Evolutionary conservation across 208 protist species (phyloP).

Genomic region (Perkinsela sp.): DNA sequence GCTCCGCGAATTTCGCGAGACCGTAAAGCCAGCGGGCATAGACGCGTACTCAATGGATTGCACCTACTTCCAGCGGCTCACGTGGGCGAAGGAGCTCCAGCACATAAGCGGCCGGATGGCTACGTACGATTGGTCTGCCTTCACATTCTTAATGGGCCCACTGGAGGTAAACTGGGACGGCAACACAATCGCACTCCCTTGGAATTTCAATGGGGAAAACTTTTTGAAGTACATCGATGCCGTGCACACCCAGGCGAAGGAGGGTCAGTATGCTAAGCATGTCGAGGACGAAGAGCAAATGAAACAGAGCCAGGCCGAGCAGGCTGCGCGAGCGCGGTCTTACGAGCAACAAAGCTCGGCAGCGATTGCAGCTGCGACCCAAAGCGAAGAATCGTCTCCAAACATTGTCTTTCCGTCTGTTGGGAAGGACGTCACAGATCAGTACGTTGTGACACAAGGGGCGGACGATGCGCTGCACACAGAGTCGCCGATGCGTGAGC

Average conservation of each 20-base stretch:
- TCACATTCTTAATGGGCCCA: conserved; percentile 37
- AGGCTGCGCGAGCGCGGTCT: conserved; percentile 13
- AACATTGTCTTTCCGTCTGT: conserved; percentile 2
- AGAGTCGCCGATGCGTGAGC: conserved; percentile 41
- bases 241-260: conserved; percentile 33
- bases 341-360: conserved; percentile 20
- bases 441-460: conserved; percentile 27
- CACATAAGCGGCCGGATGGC: conserved; percentile 31
- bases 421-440: conserved; percentile 28
- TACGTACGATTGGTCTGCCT: conserved; percentile 57
- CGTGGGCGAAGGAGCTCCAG: conserved; percentile 59
- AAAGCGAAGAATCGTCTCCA: background rate
- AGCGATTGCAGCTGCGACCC: conserved; percentile 1
- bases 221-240: conserved; percentile 53
- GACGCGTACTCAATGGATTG: conserved; percentile 36
- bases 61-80: conserved; percentile 54
- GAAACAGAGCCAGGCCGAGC: conserved; percentile 12
- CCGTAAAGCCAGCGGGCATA: conserved; percentile 34
- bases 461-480: conserved; percentile 28
- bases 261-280: conserved; percentile 16
- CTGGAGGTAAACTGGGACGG: conserved; percentile 46
- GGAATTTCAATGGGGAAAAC: conserved; percentile 53
- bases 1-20: conserved; percentile 39
- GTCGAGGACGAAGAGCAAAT: conserved; percentile 22
- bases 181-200: conserved; percentile 26